phyloP scores from a whole-genome alignment of 192 early-diverging fungal genomes.

The Tieghemiomyces parasiticus region DNA sequence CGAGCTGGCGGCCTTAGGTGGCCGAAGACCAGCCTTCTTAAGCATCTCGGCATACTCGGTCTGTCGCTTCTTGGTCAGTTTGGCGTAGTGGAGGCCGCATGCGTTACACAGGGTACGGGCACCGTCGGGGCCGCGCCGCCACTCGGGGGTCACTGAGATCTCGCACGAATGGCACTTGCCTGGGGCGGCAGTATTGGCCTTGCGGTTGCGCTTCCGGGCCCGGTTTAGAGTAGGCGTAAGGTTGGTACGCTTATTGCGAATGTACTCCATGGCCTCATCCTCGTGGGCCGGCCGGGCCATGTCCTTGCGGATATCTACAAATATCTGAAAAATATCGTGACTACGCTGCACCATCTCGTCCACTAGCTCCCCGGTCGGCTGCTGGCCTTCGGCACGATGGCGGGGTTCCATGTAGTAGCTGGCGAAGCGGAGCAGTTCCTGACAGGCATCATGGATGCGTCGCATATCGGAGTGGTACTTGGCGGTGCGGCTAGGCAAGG shows the following conservation, averaged over 20 bases:
- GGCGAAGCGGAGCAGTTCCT: constrained; percentile 1
- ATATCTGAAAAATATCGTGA: constrained; percentile 32
- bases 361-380: constrained; percentile 31
- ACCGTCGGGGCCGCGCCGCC: constrained; percentile 85
- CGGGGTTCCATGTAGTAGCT: constrained; percentile 3
- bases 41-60: constrained; percentile 16
- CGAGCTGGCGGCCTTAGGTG: background rate
- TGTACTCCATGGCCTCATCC: constrained; percentile 36
- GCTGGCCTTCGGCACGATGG: background rate
- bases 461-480: background rate
- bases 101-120: constrained; percentile 90
- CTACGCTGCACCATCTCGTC: constrained; percentile 35
- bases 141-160: constrained; percentile 81
- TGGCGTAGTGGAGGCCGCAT: constrained; percentile 60
- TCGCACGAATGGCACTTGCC: constrained; percentile 63
- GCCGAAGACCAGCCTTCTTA: background rate
- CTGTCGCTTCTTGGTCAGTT: constrained; percentile 32
- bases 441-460: background rate
- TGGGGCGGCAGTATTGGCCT: constrained; percentile 39
- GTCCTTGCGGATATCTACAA: constrained; percentile 30
- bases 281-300: constrained; percentile 26
- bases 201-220: constrained; percentile 30
- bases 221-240: constrained; percentile 25
- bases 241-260: constrained; percentile 33
- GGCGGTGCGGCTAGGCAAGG: background rate